Base-by-base conservation (phyloP, 2,329 filamentous ascomycete species). In the Teratosphaeria zuluensis region DNA sequence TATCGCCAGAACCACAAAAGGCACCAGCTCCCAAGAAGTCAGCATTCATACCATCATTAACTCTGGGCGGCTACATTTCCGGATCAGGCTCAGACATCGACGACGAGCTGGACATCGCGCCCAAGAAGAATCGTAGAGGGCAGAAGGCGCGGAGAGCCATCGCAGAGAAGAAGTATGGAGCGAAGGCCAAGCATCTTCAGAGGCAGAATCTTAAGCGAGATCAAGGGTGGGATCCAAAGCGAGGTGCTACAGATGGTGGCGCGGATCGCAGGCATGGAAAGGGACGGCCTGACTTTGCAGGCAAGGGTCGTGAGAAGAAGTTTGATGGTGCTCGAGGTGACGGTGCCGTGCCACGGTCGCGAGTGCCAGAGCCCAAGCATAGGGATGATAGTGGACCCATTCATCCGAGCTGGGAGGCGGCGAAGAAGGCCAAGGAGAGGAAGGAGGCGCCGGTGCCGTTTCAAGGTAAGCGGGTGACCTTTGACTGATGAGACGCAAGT, bases 121-220 rank as follows among this genome's bases (percentile, higher is more conserved):
- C 79, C 0, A 83, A 84, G 65, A 92, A 91, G 74, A 92, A 92
- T 67, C 80, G 88, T 24, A 80, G 84, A 53, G 89, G 89, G 3
- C 89, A 95, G 74, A 81, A 85, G 51, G 88, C 87, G n/a, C 83
- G 89, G 8, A 87, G 89, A 69, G 83, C 85, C 28, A 87, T 94
- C 59, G 88, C 85, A 78, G 89, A 92, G 76, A 86, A 89, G 75
- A 92, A 92, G 69, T 92, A 81, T 70, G 88, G 88, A 55, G 78
- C 80, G 14, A 80, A 81, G 62, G 90, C 89, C 1, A 88, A 85
- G 65, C 88, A 91, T 67, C 54, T 85, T 2, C 71, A 85, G 51
- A 77, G 78, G 11, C 67, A 75, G 60, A 64, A 69, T 55, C 67
- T 63, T n/a, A 64, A 68, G 48, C 73, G 78, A 51, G 78, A 83